Evolutionary conservation across 345 rosid species (phyloP).

Genomic region (Orychophragmus violaceus): DNA sequence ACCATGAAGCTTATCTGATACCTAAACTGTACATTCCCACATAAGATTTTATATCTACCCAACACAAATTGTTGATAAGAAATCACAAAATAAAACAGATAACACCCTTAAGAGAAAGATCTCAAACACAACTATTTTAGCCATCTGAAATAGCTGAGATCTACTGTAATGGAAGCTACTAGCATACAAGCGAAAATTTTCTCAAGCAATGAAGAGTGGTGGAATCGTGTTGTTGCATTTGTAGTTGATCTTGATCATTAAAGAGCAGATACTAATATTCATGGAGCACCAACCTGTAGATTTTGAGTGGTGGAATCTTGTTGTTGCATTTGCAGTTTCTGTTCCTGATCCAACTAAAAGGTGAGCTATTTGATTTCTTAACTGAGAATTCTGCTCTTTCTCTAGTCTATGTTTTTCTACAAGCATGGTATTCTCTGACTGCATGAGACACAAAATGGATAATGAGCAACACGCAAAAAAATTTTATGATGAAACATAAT

Average conservation of each 20-base stretch:
- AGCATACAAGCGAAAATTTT: too few relatives aligned
- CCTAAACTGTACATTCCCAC: not conserved
- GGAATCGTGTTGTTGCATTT: too few relatives aligned
- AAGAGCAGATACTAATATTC: not conserved
- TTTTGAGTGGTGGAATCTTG: too few relatives aligned
- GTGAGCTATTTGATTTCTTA: constrained; percentile 74
- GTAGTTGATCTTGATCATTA: not conserved
- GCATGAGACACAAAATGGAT: constrained; percentile 30
- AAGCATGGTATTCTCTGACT: constrained; percentile 85
- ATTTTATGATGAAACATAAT: not conserved
- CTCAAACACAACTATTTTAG: too few relatives aligned
- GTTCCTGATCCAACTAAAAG: constrained; percentile 55
- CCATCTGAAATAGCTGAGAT: too few relatives aligned
- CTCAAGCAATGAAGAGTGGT: too few relatives aligned
- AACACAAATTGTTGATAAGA: not conserved
- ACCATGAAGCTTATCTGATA: not conserved
- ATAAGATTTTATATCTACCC: constrained; percentile 5
- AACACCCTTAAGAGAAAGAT: too few relatives aligned
- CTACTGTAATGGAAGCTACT: too few relatives aligned
- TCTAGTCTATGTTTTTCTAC: constrained; percentile 70
- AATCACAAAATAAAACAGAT: not conserved
- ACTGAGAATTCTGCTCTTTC: constrained; percentile 87
- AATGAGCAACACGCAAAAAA: not conserved
- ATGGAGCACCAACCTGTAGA: constrained; percentile 52
- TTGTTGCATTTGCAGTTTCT: too few relatives aligned